Conservation (phyloP, 2,329 filamentous ascomycete species). For the Colletotrichum melonis region DNA sequence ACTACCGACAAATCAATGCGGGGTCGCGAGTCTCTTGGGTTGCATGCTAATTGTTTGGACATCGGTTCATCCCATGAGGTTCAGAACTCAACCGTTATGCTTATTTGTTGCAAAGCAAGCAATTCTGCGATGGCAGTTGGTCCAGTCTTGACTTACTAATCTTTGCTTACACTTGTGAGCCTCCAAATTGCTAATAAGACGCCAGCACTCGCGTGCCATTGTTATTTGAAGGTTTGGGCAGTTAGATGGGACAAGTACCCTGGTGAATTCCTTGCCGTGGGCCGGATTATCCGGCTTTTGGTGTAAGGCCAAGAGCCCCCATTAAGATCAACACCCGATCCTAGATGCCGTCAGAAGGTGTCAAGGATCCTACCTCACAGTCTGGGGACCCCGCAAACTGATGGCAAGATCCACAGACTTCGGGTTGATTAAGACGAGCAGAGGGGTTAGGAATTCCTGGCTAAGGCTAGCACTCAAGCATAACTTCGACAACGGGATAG, state of each 20-base stretch:
- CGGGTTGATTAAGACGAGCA: neutral
- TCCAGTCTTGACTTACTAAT: too few relatives aligned
- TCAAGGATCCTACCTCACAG: neutral
- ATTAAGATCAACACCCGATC: constrained; percentile 15
- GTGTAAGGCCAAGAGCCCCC: neutral
- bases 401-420: constrained; percentile 15
- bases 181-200: neutral
- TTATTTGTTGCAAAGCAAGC: neutral
- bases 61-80: constrained; percentile 14
- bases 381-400: constrained; percentile 27
- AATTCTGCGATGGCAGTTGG: neutral
- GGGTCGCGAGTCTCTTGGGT: neutral
- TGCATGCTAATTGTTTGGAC: neutral
- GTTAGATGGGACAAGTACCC: neutral
- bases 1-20: constrained; percentile 1
- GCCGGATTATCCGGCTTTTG: neutral
- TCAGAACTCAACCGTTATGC: neutral
- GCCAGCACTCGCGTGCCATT: neutral
- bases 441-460: neutral
- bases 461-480: neutral
- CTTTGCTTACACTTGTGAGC: too few relatives aligned
- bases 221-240: neutral
- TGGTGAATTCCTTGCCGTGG: neutral
- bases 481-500: constrained; percentile 5
- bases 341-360: constrained; percentile 3